Conservation (phyloP, 257 asterid species). For the Solanum sejunctum region DNA sequence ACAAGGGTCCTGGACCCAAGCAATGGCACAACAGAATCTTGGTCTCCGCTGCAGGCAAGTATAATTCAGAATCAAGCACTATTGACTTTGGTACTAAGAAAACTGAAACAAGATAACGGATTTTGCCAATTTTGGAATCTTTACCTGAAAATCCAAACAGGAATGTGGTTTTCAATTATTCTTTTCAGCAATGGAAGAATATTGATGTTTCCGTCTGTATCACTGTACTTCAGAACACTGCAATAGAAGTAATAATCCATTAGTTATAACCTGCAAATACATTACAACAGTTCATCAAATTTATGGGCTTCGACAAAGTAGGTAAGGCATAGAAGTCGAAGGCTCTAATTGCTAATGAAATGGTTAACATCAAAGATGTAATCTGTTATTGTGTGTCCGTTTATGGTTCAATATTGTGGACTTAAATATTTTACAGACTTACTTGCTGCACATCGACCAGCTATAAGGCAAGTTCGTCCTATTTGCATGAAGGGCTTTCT, state of each 20-base stretch:
- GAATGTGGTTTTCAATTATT: slow-evolving; percentile 43
- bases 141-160: slow-evolving; percentile 79
- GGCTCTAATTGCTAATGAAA: neutral
- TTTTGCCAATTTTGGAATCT: neutral
- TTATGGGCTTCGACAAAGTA: neutral
- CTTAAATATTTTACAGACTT: slow-evolving; percentile 6
- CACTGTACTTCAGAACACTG: slow-evolving; percentile 41
- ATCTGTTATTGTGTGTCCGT: neutral
- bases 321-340: neutral
- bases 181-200: slow-evolving; percentile 69
- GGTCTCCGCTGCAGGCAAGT: slow-evolving; percentile 63
- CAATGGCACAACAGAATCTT: slow-evolving; percentile 93
- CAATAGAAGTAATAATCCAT: neutral
- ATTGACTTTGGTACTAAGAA: neutral
- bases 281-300: neutral
- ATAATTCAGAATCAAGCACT: neutral
- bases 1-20: slow-evolving; percentile 87
- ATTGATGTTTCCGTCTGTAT: slow-evolving; percentile 47
- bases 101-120: neutral
- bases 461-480: slow-evolving; percentile 62
- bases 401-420: neutral
- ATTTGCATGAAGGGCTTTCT: slow-evolving; percentile 89
- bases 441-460: slow-evolving; percentile 87
- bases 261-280: neutral
- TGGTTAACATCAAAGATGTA: neutral